Conservation (phyloP, 2,329 filamentous ascomycete species). For the Ascosphaera apis region DNA sequence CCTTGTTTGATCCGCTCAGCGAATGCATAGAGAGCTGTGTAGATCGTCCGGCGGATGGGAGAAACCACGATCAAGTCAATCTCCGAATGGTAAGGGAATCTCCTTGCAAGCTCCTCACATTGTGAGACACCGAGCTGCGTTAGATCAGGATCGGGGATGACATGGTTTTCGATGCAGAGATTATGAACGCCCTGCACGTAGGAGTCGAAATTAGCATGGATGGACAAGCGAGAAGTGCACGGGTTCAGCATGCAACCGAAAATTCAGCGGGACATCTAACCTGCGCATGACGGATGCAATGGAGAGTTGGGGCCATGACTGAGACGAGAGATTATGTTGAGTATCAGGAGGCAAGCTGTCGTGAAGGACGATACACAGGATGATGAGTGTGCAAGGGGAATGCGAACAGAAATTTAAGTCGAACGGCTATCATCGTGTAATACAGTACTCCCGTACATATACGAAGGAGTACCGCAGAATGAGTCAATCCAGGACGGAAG, state of each 20-base stretch:
- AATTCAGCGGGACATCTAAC: conserved; percentile 9
- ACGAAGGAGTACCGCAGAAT: too few relatives aligned
- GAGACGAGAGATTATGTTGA: background rate
- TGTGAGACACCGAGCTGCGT: conserved; percentile 56
- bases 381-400: too few relatives aligned
- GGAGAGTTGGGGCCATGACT: conserved; percentile 20
- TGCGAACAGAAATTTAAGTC: too few relatives aligned
- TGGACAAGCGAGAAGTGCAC: background rate
- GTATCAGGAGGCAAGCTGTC: too few relatives aligned
- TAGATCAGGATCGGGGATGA: conserved; percentile 52
- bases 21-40: conserved; percentile 53
- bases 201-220: background rate
- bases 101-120: conserved; percentile 37
- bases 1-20: conserved; percentile 27
- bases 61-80: conserved; percentile 55
- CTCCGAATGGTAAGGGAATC: conserved; percentile 40
- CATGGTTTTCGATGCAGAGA: conserved; percentile 43
- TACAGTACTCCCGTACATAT: too few relatives aligned
- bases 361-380: too few relatives aligned
- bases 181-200: conserved; percentile 55
- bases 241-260: conserved; percentile 1
- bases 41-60: conserved; percentile 57
- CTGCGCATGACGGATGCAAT: conserved; percentile 25
- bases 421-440: too few relatives aligned
- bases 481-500: too few relatives aligned